phyloP scores from a whole-genome alignment of 805 yeast genomes.

The Maudiozyma barnettii region DNA sequence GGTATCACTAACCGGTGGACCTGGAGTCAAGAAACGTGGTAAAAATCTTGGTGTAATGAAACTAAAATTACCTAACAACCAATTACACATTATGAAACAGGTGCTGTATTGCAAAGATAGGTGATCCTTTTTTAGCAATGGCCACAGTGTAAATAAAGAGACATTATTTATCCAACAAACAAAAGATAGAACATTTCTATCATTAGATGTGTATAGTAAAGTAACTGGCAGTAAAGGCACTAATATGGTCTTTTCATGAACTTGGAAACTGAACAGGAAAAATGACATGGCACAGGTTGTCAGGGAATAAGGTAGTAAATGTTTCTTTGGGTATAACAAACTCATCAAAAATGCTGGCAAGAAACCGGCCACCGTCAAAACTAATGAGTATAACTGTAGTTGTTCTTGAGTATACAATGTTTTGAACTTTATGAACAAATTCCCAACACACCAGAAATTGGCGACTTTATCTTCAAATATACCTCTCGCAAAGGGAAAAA shows the following conservation, averaged over 20 bases:
- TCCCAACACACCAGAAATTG: slow-evolving; percentile 94
- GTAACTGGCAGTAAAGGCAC: slow-evolving; percentile 83
- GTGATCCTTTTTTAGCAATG: slow-evolving; percentile 69
- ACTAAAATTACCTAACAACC: slow-evolving; percentile 63
- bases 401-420: slow-evolving; percentile 42
- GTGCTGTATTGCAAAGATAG: slow-evolving; percentile 63
- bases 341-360: slow-evolving; percentile 46
- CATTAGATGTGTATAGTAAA: slow-evolving; percentile 44
- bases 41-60: slow-evolving; percentile 39
- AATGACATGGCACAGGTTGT: slow-evolving; percentile 81
- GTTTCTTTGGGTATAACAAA: slow-evolving; percentile 43
- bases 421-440: slow-evolving; percentile 64
- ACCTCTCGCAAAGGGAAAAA: slow-evolving; percentile 90
- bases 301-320: slow-evolving; percentile 59
- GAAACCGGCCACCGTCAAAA: slow-evolving; percentile 43
- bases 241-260: slow-evolving; percentile 87
- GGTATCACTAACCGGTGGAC: slow-evolving; percentile 33
- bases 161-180: slow-evolving; percentile 82
- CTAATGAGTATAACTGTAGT: slow-evolving; percentile 49
- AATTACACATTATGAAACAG: slow-evolving; percentile 55
- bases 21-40: slow-evolving; percentile 36
- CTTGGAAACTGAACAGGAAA: slow-evolving; percentile 86
- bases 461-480: slow-evolving; percentile 96
- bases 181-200: slow-evolving; percentile 55
- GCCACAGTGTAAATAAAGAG: slow-evolving; percentile 80